A percentile compares a stretch with the other conserved stretches of the same genome.
Conservation (phyloP, 2,329 filamentous ascomycete species). For the Nemania abortiva region DNA sequence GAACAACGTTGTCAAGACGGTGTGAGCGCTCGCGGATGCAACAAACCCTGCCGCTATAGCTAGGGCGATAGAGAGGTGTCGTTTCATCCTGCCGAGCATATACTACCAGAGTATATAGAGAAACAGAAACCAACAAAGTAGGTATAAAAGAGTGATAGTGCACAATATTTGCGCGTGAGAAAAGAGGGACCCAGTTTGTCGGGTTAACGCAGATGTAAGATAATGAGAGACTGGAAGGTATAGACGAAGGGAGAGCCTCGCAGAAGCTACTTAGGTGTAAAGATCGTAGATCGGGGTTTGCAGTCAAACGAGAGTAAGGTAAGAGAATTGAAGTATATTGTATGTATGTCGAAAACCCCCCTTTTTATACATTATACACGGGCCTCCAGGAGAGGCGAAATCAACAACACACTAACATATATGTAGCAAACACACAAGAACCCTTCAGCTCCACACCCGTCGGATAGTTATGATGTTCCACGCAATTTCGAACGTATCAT, state of each 20-base stretch:
- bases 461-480: neutral
- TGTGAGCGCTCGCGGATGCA: slow-evolving; percentile 65
- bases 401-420: neutral
- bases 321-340: neutral
- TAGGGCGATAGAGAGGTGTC: slow-evolving; percentile 46
- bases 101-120: too few relatives aligned
- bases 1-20: slow-evolving; percentile 72
- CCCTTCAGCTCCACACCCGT: neutral
- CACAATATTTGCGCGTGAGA: neutral
- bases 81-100: slow-evolving; percentile 53
- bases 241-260: slow-evolving; percentile 34
- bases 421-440: neutral
- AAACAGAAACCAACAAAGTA: neutral
- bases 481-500: neutral
- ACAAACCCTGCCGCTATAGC: slow-evolving; percentile 54
- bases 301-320: slow-evolving; percentile 4
- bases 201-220: slow-evolving; percentile 7
- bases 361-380: too few relatives aligned
- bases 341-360: too few relatives aligned
- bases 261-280: slow-evolving; percentile 34
- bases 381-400: too few relatives aligned
- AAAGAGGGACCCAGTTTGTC: neutral
- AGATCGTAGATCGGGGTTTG: slow-evolving; percentile 12
- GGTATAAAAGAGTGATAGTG: slow-evolving; percentile 1
- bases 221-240: slow-evolving; percentile 25